Base-by-base conservation (phyloP, 495 filamentous ascomycete species). In the Schizothecium vesticola region DNA sequence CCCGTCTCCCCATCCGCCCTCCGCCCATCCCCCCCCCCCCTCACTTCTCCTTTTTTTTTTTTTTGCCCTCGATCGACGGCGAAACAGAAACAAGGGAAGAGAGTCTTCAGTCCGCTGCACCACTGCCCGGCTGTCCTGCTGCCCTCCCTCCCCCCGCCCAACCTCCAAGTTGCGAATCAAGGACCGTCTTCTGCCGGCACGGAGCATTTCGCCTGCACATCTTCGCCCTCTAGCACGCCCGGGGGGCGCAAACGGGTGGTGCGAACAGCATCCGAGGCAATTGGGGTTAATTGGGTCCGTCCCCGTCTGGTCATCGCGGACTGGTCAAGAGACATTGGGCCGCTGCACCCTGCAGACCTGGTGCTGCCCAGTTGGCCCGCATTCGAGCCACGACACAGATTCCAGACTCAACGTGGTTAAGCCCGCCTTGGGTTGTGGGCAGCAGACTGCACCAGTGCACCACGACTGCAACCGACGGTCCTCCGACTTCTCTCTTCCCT, bases 331-430 rank as follows among this genome's bases (percentile, higher is more conserved):
- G 60, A 68, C 63, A 84, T 84, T 84, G 81, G 82, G 81, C 81
- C 79, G 80, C 75, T 82, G 82, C 80, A 82, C 63, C 74, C 82
- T 82, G 81, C 81, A 82, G 76, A 76, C 78, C 76, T 8, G 77
- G 74, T 78, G 77, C 78, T 78, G 80, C 78, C 78, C 80, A 70
- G 43, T n/a, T 78, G 80, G 78, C 77, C 80, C 75, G 83, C 80
- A 87, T 83, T 86, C 82, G 85, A 87, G 85, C 85, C 85, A 87
- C 85, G 85, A 87, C 85, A 87, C 71, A 71, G 70, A 70, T 61
- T 73, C 75, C 73, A 73, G 68, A 70, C 74, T 76, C 61, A 75
- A 78, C 75, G 72, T 72, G 76, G 76, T 77, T 75, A 78, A 74
- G 75, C 73, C 74, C 66, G 72, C 56, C 71, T 73, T 72, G 71